phyloP scores from a whole-genome alignment of 495 filamentous ascomycete genomes.

The Lepraria neglecta region DNA sequence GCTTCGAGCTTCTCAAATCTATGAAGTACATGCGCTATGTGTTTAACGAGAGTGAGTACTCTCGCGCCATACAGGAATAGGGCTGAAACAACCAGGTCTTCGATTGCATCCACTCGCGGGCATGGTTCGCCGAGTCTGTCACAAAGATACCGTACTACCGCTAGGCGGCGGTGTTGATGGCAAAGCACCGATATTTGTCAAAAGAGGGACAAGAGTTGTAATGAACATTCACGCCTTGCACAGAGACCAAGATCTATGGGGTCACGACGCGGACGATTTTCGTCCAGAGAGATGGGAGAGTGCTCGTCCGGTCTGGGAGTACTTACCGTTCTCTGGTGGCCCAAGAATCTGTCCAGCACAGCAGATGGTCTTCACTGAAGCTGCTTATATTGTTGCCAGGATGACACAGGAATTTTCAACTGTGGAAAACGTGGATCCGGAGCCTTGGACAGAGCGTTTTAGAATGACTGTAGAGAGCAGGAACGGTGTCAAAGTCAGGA shows the following conservation, averaged over 20 bases:
- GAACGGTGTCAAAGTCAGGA: not conserved
- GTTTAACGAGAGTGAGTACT: constrained; percentile 16
- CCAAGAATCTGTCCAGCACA: constrained; percentile 44
- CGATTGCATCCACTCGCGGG: constrained; percentile 56
- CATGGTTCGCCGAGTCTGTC: constrained; percentile 47
- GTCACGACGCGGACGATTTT: constrained; percentile 31
- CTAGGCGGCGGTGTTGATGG: constrained; percentile 48
- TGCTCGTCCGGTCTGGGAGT: constrained; percentile 40
- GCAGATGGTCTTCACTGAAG: constrained; percentile 55
- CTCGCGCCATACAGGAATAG: constrained; percentile 41
- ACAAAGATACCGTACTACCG: constrained; percentile 45
- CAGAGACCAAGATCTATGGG: constrained; percentile 31
- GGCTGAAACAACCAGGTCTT: constrained; percentile 42
- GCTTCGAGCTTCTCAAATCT: too few relatives aligned
- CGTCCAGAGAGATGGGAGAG: constrained; percentile 23
- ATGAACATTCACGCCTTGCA: constrained; percentile 32
- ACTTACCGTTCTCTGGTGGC: constrained; percentile 55
- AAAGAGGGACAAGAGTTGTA: constrained; percentile 30
- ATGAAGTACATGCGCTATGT: too few relatives aligned
- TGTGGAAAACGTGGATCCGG: not conserved
- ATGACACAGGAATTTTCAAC: constrained; percentile 51
- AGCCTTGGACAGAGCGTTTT: not conserved
- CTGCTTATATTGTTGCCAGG: constrained; percentile 51
- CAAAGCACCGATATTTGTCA: constrained; percentile 40
- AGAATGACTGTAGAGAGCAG: not conserved